A percentile compares a stretch with the other conserved stretches of the same genome.
phyloP scores from a whole-genome alignment of 257 asterid genomes.

The Striga asiatica region DNA sequence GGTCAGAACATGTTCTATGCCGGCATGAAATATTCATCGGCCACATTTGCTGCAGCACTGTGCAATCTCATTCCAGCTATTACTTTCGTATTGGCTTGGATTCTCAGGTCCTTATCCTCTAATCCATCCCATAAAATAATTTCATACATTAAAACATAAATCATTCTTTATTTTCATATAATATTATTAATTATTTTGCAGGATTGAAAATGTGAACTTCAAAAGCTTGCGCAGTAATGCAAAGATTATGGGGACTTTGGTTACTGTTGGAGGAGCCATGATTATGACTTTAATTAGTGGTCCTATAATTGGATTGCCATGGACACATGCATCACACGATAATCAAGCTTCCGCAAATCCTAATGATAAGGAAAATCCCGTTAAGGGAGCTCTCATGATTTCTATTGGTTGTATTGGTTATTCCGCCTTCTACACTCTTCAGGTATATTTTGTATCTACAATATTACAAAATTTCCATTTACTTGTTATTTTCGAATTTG shows the following conservation, averaged over 20 bases:
- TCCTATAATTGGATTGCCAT: neutral
- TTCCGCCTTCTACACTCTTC: neutral
- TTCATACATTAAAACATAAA: neutral
- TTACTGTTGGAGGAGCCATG: slow-evolving; percentile 58
- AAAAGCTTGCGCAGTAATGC: slow-evolving; percentile 34
- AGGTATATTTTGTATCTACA: too few species aligned
- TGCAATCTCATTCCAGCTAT: slow-evolving; percentile 54
- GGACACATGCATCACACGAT: neutral
- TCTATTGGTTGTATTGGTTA: neutral
- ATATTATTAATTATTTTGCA: neutral
- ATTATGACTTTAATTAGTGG: slow-evolving; percentile 22
- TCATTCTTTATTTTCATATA: neutral
- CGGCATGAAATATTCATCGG: neutral
- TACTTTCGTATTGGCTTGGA: slow-evolving; percentile 19
- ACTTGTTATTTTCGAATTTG: too few species aligned
- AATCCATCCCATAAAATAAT: neutral
- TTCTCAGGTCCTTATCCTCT: neutral
- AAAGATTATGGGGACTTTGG: slow-evolving; percentile 40
- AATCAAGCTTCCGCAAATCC: neutral
- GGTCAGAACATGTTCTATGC: neutral
- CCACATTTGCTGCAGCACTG: slow-evolving; percentile 40
- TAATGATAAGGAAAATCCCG: neutral
- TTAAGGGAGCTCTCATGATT: neutral
- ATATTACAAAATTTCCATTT: too few species aligned
- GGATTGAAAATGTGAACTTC: slow-evolving; percentile 29